Evolutionary conservation across 2,329 filamentous ascomycete genomes (phyloP).

Genomic region (Massarina eburnea): DNA sequence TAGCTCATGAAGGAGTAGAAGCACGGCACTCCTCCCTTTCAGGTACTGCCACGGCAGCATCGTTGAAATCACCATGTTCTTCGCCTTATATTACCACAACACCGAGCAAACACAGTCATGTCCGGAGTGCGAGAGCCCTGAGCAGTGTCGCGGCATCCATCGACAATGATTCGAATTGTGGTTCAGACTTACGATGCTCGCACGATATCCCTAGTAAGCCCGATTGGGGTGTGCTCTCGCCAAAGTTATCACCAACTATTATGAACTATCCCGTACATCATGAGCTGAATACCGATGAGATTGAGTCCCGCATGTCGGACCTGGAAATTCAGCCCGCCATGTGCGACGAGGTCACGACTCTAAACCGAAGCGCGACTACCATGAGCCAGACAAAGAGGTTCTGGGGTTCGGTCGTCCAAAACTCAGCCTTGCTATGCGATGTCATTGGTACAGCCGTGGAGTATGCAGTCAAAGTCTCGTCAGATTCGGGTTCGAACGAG

Average conservation of each 20-base stretch:
- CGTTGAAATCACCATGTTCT: no score
- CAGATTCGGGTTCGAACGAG: slow-evolving; percentile 39
- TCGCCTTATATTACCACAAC: no score
- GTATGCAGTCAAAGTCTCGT: slow-evolving; percentile 42
- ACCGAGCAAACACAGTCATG: no score
- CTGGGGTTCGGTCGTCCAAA: slow-evolving; percentile 46
- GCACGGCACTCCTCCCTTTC: no score
- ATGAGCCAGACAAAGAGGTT: slow-evolving; percentile 40
- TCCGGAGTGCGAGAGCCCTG: no score
- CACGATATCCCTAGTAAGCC: slow-evolving; percentile 6
- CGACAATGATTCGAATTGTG: no score
- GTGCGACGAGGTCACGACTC: slow-evolving; percentile 21
- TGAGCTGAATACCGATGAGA: slow-evolving; percentile 11
- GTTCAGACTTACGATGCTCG: no score
- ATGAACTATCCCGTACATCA: slow-evolving; percentile 17
- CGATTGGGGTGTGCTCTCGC: slow-evolving; percentile 16
- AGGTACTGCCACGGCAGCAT: no score
- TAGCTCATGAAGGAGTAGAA: neutral
- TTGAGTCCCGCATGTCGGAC: slow-evolving; percentile 9
- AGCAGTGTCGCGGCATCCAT: no score
- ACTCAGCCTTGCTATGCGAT: slow-evolving; percentile 49
- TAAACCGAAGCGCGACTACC: slow-evolving; percentile 36
- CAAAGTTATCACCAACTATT: slow-evolving; percentile 25
- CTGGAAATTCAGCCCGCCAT: slow-evolving; percentile 21
- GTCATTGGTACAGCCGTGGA: slow-evolving; percentile 46